These are phyloP conservation scores for Anacardium occidentale DNA, from an alignment of 345 rosid genomes.

Conservation along the genomic window DNA sequence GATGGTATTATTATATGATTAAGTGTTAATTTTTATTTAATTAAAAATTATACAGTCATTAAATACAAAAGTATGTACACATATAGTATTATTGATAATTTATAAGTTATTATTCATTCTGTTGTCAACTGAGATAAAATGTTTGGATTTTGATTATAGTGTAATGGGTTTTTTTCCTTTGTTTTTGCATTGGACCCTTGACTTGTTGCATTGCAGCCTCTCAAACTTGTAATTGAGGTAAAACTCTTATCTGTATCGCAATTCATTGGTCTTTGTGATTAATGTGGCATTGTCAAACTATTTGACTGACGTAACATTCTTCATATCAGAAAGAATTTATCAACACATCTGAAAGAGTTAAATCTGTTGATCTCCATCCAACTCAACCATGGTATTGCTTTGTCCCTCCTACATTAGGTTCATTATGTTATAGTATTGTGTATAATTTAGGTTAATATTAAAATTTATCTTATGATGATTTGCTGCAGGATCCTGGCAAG, in stretches of 20 bases:
- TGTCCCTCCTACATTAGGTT: neutral
- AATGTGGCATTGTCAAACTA: constrained; percentile 7
- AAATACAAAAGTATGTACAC: no score
- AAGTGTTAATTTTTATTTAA: no score
- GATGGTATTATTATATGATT: no score
- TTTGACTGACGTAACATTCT: constrained; percentile 19
- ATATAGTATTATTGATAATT: no score
- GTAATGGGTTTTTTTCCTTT: no score
- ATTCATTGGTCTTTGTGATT: neutral
- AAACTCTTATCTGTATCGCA: neutral
- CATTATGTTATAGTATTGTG: neutral
- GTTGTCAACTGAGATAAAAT: no score
- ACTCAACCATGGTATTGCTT: constrained; percentile 68
- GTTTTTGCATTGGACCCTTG: neutral
- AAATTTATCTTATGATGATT: neutral
- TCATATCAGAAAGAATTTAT: constrained; percentile 52
- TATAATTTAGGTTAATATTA: neutral
- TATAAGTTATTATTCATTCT: no score
- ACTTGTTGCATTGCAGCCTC: constrained; percentile 44
- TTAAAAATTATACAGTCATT: no score
- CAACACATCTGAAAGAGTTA: constrained; percentile 64
- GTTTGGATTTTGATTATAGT: no score
- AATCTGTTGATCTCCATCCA: constrained; percentile 69
- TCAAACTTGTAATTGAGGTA: constrained; percentile 52
- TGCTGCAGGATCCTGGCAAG: constrained; percentile 62